Percentiles rank a stretch among this genome's conserved stretches.
phyloP scores from a whole-genome alignment of 2,329 filamentous ascomycete genomes.

The Fonsecaea multimorphosa region DNA sequence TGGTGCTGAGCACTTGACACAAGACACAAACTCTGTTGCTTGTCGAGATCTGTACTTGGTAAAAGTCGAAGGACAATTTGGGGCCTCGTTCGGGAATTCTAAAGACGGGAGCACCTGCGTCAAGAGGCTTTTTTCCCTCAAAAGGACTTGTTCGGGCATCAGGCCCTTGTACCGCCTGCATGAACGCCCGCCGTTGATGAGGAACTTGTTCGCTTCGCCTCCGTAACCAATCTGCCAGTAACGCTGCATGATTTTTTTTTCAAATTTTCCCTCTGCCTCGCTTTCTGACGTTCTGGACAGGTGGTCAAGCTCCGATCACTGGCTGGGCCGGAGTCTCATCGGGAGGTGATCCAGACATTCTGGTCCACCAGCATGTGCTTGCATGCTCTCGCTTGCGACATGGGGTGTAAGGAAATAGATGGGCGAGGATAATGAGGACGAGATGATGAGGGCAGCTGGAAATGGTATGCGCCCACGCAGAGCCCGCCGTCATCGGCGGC shows the following conservation, averaged over 20 bases:
- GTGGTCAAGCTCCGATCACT: slow-evolving; percentile 1
- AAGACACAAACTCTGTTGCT: slow-evolving; percentile 5
- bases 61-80: neutral
- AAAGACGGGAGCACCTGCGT: slow-evolving; percentile 13
- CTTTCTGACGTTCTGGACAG: slow-evolving; percentile 2
- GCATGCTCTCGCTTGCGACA: neutral
- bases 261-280: neutral
- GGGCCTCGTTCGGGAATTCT: slow-evolving; percentile 2
- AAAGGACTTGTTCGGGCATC: slow-evolving; percentile 1
- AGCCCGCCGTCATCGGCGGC: slow-evolving; percentile 24
- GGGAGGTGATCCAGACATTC: neutral
- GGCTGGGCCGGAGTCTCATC: neutral
- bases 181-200: slow-evolving; percentile 11
- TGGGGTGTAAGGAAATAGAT: neutral
- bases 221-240: slow-evolving; percentile 8
- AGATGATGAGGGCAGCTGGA: slow-evolving; percentile 8
- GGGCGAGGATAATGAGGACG: neutral
- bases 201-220: slow-evolving; percentile 9
- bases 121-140: neutral
- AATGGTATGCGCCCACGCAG: slow-evolving; percentile 18
- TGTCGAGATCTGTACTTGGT: slow-evolving; percentile 3
- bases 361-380: slow-evolving; percentile 12
- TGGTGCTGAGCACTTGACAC: slow-evolving; percentile 9
- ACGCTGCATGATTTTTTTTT: neutral
- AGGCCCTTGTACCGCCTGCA: slow-evolving; percentile 23